These are phyloP conservation scores for Podospora pseudoanserina DNA, from an alignment of 495 filamentous ascomycete species.

Conservation along the genomic window DNA sequence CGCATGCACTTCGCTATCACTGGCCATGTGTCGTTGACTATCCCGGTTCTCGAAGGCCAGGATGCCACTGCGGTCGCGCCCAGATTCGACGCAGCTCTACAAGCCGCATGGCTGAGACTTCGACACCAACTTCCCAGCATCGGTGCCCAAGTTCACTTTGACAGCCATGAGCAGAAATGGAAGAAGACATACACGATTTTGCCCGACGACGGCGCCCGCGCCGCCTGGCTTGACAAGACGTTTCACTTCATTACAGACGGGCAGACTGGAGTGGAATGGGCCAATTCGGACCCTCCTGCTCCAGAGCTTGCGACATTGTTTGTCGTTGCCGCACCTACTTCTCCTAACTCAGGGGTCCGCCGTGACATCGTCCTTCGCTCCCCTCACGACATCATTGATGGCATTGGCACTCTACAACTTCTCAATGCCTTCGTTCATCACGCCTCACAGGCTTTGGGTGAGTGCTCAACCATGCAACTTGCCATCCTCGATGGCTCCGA, in stretches of 20 bases:
- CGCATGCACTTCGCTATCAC: constrained; percentile 42
- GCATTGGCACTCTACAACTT: constrained; percentile 45
- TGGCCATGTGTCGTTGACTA: constrained; percentile 27
- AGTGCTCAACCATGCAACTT: not conserved
- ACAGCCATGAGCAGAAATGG: constrained; percentile 26
- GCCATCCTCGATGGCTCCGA: constrained; percentile 20
- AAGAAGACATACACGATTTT: constrained; percentile 40
- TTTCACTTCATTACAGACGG: constrained; percentile 33
- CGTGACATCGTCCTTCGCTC: constrained; percentile 43
- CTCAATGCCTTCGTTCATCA: constrained; percentile 20
- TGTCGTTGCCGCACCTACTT: constrained; percentile 28
- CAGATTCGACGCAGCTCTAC: constrained; percentile 31
- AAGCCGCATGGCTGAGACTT: constrained; percentile 40
- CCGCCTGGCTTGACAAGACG: constrained; percentile 38
- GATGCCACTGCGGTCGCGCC: not conserved
- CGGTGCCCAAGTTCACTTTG: constrained; percentile 35
- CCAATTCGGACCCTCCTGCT: constrained; percentile 41
- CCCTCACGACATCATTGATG: constrained; percentile 49
- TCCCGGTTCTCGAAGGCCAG: not conserved
- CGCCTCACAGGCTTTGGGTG: constrained; percentile 17
- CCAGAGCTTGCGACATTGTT: constrained; percentile 38
- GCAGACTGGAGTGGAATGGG: constrained; percentile 37
- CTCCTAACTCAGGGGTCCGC: constrained; percentile 10
- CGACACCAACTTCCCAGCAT: constrained; percentile 45
- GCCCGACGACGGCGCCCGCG: constrained; percentile 12